phyloP scores from a whole-genome alignment of 75 land plant genomes.

The Pinus taeda region DNA sequence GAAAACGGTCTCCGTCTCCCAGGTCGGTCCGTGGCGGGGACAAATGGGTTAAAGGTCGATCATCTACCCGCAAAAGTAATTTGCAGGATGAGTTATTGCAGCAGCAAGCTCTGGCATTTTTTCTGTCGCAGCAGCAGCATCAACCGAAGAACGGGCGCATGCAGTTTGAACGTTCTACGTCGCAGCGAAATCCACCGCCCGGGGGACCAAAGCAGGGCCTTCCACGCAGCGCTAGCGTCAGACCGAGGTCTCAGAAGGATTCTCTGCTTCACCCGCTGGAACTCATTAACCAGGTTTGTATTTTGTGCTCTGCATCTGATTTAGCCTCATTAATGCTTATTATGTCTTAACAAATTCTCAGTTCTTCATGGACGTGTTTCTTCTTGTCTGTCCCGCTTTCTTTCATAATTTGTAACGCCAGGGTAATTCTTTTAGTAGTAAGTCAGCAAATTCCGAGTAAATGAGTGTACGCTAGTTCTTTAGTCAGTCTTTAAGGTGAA shows the following conservation, averaged over 20 bases:
- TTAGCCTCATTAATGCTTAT: not conserved
- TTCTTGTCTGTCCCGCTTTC: no score
- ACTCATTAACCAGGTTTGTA: constrained; percentile 58
- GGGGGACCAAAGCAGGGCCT: constrained; percentile 29
- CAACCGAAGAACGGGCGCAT: constrained; percentile 29
- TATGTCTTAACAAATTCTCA: not conserved
- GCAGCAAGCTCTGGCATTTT: constrained; percentile 49
- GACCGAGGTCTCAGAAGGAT: constrained; percentile 64
- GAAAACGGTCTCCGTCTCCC: not conserved
- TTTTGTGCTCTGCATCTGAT: not conserved
- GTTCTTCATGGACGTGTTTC: no score
- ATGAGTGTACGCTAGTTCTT: not conserved
- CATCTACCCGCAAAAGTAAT: constrained; percentile 23
- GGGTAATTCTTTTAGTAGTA: no score
- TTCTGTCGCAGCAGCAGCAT: constrained; percentile 24
- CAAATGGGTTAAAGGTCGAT: constrained; percentile 8
- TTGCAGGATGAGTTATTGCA: constrained; percentile 39
- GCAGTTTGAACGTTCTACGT: constrained; percentile 65
- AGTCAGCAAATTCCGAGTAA: not conserved
- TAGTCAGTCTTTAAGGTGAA: not conserved
- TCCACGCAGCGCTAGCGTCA: constrained; percentile 77
- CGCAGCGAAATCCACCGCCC: constrained; percentile 36
- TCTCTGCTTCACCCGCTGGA: constrained; percentile 68
- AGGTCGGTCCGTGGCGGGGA: not conserved
- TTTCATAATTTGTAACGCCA: no score